phyloP scores from a whole-genome alignment of 495 filamentous ascomycete species.

The Podospora conica region DNA sequence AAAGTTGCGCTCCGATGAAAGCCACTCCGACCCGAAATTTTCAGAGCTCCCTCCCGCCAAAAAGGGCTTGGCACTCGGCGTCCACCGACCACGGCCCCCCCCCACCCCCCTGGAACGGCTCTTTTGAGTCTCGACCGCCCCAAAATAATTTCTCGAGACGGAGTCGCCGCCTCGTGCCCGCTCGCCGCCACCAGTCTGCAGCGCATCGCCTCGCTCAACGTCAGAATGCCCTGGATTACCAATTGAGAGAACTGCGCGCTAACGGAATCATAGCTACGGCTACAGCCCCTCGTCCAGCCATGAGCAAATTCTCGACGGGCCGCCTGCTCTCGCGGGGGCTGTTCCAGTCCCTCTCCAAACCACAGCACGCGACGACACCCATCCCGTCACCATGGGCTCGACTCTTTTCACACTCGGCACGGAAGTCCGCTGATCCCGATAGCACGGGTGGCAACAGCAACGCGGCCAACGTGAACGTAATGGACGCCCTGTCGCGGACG shows the following conservation, averaged over 20 bases:
- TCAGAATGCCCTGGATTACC: neutral
- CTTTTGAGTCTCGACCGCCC: too few relatives aligned
- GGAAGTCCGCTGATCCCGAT: neutral
- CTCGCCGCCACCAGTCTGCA: neutral
- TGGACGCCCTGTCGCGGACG: constrained; percentile 8
- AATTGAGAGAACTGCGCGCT: neutral
- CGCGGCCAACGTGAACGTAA: neutral
- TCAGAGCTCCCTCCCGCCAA: neutral
- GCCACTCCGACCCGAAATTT: neutral
- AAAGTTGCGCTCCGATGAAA: neutral
- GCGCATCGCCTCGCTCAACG: neutral
- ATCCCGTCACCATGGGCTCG: constrained; percentile 32
- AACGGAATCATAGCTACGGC: constrained; percentile 3
- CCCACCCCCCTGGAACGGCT: neutral
- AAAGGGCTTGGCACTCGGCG: neutral
- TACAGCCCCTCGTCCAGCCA: constrained; percentile 16
- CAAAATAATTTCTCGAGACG: neutral
- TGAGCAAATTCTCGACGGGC: constrained; percentile 38
- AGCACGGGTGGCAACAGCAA: neutral
- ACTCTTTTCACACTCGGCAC: constrained; percentile 36
- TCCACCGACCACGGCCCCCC: neutral
- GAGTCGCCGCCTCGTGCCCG: neutral
- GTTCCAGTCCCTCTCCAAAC: constrained; percentile 22
- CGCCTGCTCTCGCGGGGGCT: constrained; percentile 43
- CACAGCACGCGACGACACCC: constrained; percentile 19